Evolutionary conservation across 2,329 filamentous ascomycete genomes (phyloP).

Genomic region (Purpureocillium lavendulum): DNA sequence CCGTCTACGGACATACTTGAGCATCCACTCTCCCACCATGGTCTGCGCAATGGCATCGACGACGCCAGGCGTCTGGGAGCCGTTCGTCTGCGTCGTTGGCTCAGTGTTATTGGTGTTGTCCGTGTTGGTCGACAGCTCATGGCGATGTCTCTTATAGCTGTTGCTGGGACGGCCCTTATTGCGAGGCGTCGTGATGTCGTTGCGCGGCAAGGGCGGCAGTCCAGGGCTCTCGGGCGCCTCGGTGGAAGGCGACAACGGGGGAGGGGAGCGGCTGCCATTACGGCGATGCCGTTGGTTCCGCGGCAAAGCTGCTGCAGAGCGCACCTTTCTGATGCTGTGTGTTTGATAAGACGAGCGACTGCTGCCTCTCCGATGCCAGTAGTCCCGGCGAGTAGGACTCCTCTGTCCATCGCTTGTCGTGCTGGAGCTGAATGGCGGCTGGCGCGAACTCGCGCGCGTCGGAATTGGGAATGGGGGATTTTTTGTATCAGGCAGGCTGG

Average conservation of each 20-base stretch:
- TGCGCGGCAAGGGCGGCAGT: slow-evolving; percentile 64
- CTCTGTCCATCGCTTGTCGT: slow-evolving; percentile 61
- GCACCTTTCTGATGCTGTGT: slow-evolving; percentile 70
- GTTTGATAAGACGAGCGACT: slow-evolving; percentile 42
- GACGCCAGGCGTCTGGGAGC: slow-evolving; percentile 64
- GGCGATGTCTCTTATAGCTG: slow-evolving; percentile 40
- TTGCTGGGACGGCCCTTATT: slow-evolving; percentile 30
- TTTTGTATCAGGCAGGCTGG: slow-evolving; percentile 50
- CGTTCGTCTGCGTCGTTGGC: slow-evolving; percentile 40
- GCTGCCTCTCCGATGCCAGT: slow-evolving; percentile 44
- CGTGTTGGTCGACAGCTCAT: slow-evolving; percentile 54
- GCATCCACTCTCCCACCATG: slow-evolving; percentile 98
- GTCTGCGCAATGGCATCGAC: slow-evolving; percentile 96
- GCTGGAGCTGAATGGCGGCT: slow-evolving; percentile 58
- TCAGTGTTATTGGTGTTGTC: slow-evolving; percentile 37
- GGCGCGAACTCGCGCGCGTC: slow-evolving; percentile 76
- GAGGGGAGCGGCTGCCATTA: slow-evolving; percentile 51
- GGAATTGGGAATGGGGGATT: slow-evolving; percentile 90
- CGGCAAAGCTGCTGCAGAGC: slow-evolving; percentile 70
- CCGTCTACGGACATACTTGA: slow-evolving; percentile 77
- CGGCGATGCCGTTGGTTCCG: slow-evolving; percentile 41
- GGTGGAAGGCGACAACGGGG: slow-evolving; percentile 59
- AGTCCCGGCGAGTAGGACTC: slow-evolving; percentile 62
- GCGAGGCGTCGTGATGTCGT: slow-evolving; percentile 59
- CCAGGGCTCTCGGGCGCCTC: slow-evolving; percentile 61